Evolutionary conservation across 1,284 basidiomycete species (phyloP).

Genomic region (Cystobasidium slooffiae): DNA sequence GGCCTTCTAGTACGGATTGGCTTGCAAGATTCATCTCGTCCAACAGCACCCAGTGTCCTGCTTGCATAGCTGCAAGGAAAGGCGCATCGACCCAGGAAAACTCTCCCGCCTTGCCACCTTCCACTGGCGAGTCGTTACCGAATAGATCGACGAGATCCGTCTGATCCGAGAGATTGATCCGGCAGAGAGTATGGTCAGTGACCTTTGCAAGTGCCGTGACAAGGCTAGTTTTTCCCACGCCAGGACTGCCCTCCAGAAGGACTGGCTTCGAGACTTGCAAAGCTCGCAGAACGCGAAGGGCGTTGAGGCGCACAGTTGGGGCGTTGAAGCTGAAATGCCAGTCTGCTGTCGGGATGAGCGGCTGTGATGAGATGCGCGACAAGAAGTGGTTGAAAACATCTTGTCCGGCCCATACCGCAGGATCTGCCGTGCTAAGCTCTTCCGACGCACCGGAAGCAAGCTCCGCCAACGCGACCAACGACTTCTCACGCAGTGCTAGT

Average conservation of each 20-base stretch:
- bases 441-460: background rate
- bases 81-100: conserved; percentile 98
- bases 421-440: background rate
- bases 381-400: conserved; percentile 3
- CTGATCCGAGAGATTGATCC: conserved; percentile 99
- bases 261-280: conserved; percentile 91
- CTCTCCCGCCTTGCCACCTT: conserved; percentile 86
- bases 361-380: background rate
- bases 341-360: background rate
- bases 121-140: conserved; percentile 93
- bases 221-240: conserved; percentile 98
- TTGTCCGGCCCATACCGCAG: background rate
- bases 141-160: conserved; percentile 97
- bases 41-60: conserved; percentile 93
- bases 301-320: conserved; percentile 86
- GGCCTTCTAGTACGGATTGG: conserved; percentile 87
- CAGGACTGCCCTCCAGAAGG: conserved; percentile 94
- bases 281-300: conserved; percentile 85
- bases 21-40: conserved; percentile 68
- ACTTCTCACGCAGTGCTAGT: background rate
- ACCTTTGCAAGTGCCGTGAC: conserved; percentile 83
- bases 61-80: conserved; percentile 88
- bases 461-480: conserved; percentile 1
- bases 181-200: conserved; percentile 77
- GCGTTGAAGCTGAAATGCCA: conserved; percentile 79